phyloP scores from a whole-genome alignment of 1,284 basidiomycete species.

The Ustilago tritici region DNA sequence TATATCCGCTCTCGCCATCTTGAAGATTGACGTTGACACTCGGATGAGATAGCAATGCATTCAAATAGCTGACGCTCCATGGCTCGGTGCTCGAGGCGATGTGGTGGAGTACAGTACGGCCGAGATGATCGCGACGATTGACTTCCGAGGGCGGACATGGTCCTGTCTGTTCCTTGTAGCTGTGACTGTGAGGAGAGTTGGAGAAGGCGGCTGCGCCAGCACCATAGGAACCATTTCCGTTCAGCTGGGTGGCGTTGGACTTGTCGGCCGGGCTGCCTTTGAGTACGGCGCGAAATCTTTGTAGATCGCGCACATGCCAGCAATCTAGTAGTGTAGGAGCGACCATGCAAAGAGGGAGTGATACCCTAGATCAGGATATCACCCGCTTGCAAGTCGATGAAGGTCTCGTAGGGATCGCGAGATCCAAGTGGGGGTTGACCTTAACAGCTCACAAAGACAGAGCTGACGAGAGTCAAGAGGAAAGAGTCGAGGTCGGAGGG shows the following conservation, averaged over 20 bases:
- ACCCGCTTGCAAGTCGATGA: conserved; percentile 40
- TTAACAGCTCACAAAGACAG: conserved; percentile 12
- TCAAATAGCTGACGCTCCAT: conserved; percentile 81
- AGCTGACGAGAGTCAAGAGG: conserved; percentile 14
- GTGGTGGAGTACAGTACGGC: conserved; percentile 86
- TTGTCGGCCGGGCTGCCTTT: conserved; percentile 56
- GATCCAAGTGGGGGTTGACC: conserved; percentile 43
- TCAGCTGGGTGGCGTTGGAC: conserved; percentile 27
- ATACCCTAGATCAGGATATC: conserved; percentile 49
- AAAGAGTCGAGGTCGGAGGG: no score
- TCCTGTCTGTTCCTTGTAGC: conserved; percentile 36
- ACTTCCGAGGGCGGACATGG: conserved; percentile 73
- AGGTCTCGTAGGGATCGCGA: conserved; percentile 26
- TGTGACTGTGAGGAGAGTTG: conserved; percentile 48
- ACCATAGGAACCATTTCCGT: conserved; percentile 17
- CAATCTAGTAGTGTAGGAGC: conserved; percentile 64
- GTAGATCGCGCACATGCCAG: conserved; percentile 65
- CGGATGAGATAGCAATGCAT: conserved; percentile 82
- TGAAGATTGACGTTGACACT: conserved; percentile 82
- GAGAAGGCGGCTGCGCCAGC: conserved; percentile 27
- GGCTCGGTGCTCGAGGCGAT: conserved; percentile 76
- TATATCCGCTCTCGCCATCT: conserved; percentile 80
- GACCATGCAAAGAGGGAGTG: conserved; percentile 52
- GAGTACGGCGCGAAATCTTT: conserved; percentile 62
- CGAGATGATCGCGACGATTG: conserved; percentile 80